Base-by-base conservation (phyloP, 2,329 filamentous ascomycete species). In the Coniochaeta ligniaria region DNA sequence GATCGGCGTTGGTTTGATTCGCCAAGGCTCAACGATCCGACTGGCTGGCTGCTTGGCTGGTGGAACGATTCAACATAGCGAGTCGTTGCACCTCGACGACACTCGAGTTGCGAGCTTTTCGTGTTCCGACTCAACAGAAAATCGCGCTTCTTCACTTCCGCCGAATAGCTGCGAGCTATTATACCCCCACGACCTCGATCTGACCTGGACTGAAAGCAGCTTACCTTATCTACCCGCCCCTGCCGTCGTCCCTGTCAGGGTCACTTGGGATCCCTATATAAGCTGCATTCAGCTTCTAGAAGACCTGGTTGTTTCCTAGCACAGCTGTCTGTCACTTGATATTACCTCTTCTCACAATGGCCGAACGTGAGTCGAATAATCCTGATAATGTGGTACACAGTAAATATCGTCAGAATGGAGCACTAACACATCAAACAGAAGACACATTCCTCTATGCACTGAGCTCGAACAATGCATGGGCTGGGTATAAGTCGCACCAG, bases 391-490 rank as follows among this genome's bases (percentile, higher is more conserved):
- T n/a, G 6, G 47, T 33, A 47, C n/a, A n/a, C n/a, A n/a, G n/a
- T n/a, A 54, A 54, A 11, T 16, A 55, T 33, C 5, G 26, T 9
- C 16, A 20, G 2, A 5, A 20, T 41, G 38, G 16, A 41, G 9
- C 16, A 16, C 54, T 57, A 57, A 57, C 52, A 35, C 12, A 22
- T 12, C 11, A 4, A 9, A 52, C 70, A 77, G 76, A 79, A 78
- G 84, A 88, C 74, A 76, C 78, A 62, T 87, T 87, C 69, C 76
- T 82, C 66, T 82, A 83, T 69, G 85, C 86, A 63, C 74, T 92
- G 67, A 81, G 82, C 74, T 84, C 82, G 67, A 92, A 92, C 77
- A 83, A 84, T 65, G 80, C 85, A 65, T 93, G 89, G 87, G 86
- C 87, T 41, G 78, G 81, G 61, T 83, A 87, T 67, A 87, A 86